phyloP scores from a whole-genome alignment of 1,284 basidiomycete genomes.

The Xerocomus amazonicus region DNA sequence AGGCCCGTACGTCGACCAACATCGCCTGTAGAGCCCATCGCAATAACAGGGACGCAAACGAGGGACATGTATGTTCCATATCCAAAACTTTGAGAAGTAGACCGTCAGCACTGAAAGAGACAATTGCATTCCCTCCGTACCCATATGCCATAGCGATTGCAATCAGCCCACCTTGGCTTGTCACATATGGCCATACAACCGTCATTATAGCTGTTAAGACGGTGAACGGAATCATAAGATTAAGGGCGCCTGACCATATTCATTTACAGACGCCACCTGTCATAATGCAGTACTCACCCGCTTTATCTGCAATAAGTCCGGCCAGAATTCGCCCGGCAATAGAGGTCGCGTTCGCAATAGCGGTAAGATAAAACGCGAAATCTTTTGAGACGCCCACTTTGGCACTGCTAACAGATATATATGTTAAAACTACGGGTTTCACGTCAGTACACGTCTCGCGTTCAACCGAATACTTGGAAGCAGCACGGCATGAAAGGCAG shows the following conservation, averaged over 20 bases:
- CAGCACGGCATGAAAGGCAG: not conserved
- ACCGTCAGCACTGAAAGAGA: conserved; percentile 16
- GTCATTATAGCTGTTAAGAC: conserved; percentile 39
- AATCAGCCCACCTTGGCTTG: conserved; percentile 30
- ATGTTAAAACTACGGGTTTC: conserved; percentile 41
- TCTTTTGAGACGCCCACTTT: conserved; percentile 34
- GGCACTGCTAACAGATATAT: conserved; percentile 43
- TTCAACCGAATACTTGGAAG: no score
- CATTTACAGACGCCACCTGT: not conserved
- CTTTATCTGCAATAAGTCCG: conserved; percentile 39
- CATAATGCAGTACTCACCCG: conserved; percentile 31
- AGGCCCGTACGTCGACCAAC: conserved; percentile 59
- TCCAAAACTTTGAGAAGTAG: conserved; percentile 46
- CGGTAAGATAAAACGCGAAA: conserved; percentile 44
- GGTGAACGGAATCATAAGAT: conserved; percentile 42
- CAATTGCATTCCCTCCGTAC: conserved; percentile 20
- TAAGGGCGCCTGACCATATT: conserved; percentile 35
- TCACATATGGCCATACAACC: conserved; percentile 44
- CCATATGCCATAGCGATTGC: conserved; percentile 44
- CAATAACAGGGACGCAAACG: conserved; percentile 51
- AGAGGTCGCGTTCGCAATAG: conserved; percentile 48
- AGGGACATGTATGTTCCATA: conserved; percentile 58
- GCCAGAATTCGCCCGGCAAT: conserved; percentile 39
- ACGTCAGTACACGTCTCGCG: conserved; percentile 7
- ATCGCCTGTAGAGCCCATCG: conserved; percentile 56